Conservation (phyloP, 495 filamentous ascomycete genomes). For the Penicillium angulare region DNA sequence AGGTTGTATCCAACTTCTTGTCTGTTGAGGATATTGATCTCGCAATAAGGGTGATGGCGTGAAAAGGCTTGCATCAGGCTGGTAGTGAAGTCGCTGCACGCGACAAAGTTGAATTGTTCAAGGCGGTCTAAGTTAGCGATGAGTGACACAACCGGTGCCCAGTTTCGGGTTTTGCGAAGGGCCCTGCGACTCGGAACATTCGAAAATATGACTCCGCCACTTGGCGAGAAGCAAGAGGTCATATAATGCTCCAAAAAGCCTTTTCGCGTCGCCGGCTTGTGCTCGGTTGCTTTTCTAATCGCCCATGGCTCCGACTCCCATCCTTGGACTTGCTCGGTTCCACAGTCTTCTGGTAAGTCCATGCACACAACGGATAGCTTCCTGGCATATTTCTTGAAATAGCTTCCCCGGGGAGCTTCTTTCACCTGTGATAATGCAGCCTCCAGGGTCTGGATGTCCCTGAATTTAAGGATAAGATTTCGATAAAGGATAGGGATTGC, state of each 20-base stretch:
- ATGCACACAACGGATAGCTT: neutral
- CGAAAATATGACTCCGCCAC: neutral
- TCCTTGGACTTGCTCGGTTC: neutral
- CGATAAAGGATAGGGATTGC: neutral
- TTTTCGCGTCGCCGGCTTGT: neutral
- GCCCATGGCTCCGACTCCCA: constrained; percentile 1
- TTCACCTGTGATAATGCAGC: neutral
- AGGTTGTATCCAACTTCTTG: neutral
- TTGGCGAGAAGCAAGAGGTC: neutral
- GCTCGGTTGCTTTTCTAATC: neutral
- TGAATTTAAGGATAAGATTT: neutral
- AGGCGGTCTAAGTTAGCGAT: neutral
- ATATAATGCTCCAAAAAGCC: neutral
- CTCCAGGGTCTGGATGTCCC: neutral
- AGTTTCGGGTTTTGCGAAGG: neutral
- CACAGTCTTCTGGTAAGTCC: neutral
- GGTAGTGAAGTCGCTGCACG: neutral
- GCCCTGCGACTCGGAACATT: neutral
- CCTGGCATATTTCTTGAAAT: neutral
- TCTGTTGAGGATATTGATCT: neutral
- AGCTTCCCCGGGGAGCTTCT: neutral
- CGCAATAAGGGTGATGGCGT: neutral
- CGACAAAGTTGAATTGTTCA: neutral
- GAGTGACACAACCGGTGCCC: neutral
- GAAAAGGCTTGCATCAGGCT: neutral